These are phyloP conservation scores for Cochlearia excelsa DNA, from an alignment of 345 rosid genomes.

Conservation along the genomic window DNA sequence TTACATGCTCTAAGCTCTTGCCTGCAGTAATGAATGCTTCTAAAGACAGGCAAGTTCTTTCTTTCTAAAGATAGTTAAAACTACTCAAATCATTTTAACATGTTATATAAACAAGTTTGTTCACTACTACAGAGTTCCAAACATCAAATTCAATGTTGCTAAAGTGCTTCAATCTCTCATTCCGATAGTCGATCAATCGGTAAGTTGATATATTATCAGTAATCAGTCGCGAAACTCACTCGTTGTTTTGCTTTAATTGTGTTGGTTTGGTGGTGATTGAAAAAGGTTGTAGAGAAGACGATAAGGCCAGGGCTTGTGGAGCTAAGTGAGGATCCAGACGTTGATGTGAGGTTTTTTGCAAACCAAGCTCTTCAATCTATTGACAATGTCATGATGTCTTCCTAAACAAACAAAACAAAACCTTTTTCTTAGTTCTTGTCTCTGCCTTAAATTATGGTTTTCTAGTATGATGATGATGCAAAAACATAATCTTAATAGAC, in stretches of 20 bases:
- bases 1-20: slow-evolving; percentile 79
- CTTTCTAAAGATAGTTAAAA: no score
- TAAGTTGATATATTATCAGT: slow-evolving; percentile 37
- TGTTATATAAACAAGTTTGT: not conserved
- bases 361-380: slow-evolving; percentile 79
- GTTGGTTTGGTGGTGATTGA: not conserved
- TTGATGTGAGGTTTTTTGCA: slow-evolving; percentile 86
- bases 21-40: slow-evolving; percentile 70
- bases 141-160: slow-evolving; percentile 93
- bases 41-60: slow-evolving; percentile 64
- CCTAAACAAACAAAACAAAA: slow-evolving; percentile 30
- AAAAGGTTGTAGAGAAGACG: slow-evolving; percentile 75
- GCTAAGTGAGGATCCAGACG: slow-evolving; percentile 92
- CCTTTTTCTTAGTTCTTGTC: not conserved
- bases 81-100: no score
- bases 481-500: slow-evolving; percentile 9
- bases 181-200: slow-evolving; percentile 79
- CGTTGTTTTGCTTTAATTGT: not conserved
- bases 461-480: slow-evolving; percentile 15
- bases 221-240: not conserved
- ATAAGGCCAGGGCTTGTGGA: slow-evolving; percentile 85
- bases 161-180: slow-evolving; percentile 88
- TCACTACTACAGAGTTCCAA: slow-evolving; percentile 69
- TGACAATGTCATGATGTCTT: slow-evolving; percentile 78
- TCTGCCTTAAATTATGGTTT: slow-evolving; percentile 9